Conservation (phyloP, 2,329 filamentous ascomycete species). For the Exophiala sp. region DNA sequence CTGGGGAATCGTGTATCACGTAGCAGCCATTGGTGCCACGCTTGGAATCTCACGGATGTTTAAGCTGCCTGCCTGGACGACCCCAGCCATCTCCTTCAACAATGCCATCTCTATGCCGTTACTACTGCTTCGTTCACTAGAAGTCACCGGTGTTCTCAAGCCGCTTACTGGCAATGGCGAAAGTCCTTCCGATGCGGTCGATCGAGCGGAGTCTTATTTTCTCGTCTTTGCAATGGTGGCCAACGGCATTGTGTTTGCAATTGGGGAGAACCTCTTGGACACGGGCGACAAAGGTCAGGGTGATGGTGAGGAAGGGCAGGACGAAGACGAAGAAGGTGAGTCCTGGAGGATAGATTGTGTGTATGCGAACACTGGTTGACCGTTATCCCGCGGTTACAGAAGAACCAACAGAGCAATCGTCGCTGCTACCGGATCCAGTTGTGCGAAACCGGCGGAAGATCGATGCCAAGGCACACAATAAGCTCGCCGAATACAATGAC, state of each 20-base stretch:
- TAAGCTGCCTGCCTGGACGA: slow-evolving; percentile 48
- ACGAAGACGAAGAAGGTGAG: not conserved
- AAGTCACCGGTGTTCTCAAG: slow-evolving; percentile 51
- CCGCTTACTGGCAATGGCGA: slow-evolving; percentile 43
- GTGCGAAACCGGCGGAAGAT: not conserved
- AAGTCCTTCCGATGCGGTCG: slow-evolving; percentile 43
- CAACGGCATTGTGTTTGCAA: slow-evolving; percentile 57
- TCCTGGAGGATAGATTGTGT: no score
- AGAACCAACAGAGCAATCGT: slow-evolving; percentile 32
- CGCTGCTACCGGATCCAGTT: slow-evolving; percentile 42
- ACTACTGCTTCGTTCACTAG: slow-evolving; percentile 47
- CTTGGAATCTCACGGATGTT: slow-evolving; percentile 40
- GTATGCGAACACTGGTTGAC: no score
- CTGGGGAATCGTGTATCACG: slow-evolving; percentile 47
- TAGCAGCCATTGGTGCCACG: slow-evolving; percentile 45
- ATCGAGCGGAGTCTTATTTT: slow-evolving; percentile 59
- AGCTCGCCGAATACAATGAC: not conserved
- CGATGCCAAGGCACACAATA: not conserved
- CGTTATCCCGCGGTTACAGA: no score
- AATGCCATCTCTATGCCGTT: slow-evolving; percentile 52
- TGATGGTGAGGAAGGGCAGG: slow-evolving; percentile 41
- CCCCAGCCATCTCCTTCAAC: slow-evolving; percentile 51
- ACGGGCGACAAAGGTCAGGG: slow-evolving; percentile 30
- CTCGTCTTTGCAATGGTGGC: slow-evolving; percentile 58
- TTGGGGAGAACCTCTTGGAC: slow-evolving; percentile 49